Conservation (phyloP, 371 early-diverging fungal genomes). For the Nosema muscidifuracis region DNA sequence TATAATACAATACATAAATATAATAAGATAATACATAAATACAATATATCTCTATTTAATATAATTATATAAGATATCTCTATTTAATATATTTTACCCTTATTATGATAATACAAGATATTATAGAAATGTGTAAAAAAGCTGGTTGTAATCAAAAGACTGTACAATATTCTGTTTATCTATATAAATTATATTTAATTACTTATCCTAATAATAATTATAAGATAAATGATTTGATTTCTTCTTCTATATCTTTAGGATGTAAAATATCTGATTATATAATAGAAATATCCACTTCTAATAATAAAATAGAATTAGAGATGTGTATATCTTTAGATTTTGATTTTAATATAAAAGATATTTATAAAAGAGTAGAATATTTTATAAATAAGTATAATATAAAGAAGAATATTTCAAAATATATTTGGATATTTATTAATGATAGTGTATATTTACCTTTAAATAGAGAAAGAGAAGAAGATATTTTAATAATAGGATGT, state of each 20-base stretch:
- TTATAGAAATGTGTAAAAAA: neutral
- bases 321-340: neutral
- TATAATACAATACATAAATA: too few species aligned
- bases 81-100: neutral
- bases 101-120: neutral
- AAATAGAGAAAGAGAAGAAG: neutral
- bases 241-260: neutral
- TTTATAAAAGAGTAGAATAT: neutral
- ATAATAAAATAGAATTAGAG: neutral
- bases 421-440: constrained; percentile 1
- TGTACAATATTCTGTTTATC: neutral
- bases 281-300: neutral
- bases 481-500: neutral
- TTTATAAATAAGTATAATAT: neutral
- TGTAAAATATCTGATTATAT: constrained; percentile 9
- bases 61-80: neutral
- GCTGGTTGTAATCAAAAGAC: neutral
- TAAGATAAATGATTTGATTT: neutral
- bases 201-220: too few species aligned
- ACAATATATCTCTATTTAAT: neutral
- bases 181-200: neutral
- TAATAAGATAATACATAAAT: too few species aligned
- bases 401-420: neutral
- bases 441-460: neutral
- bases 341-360: neutral